These are phyloP conservation scores for Colletotrichum sp. DNA, from an alignment of 2,329 filamentous ascomycete genomes.

Conservation along the genomic window DNA sequence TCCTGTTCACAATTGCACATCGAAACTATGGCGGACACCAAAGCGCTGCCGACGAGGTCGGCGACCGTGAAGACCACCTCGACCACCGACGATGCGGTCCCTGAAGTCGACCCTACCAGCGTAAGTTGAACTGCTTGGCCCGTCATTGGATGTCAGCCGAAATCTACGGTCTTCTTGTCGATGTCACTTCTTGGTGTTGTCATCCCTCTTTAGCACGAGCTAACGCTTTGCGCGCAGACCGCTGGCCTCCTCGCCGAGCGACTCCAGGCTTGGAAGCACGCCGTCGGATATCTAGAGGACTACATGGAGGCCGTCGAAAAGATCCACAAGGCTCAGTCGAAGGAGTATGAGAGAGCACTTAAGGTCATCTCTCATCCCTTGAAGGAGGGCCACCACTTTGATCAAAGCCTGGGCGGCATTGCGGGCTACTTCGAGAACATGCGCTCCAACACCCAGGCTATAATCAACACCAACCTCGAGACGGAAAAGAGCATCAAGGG, in stretches of 20 bases:
- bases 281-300: slow-evolving; percentile 87
- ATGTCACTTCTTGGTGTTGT: not conserved
- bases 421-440: slow-evolving; percentile 94
- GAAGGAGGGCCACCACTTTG: slow-evolving; percentile 91
- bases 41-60: slow-evolving; percentile 49
- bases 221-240: slow-evolving; percentile 52
- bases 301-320: slow-evolving; percentile 88
- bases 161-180: not conserved
- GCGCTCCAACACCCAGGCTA: slow-evolving; percentile 87
- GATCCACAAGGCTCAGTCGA: slow-evolving; percentile 81
- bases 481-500: slow-evolving; percentile 91
- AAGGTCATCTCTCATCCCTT: slow-evolving; percentile 90
- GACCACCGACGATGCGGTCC: slow-evolving; percentile 59
- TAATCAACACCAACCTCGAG: slow-evolving; percentile 88
- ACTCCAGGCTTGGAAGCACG: slow-evolving; percentile 94
- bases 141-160: not conserved
- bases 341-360: slow-evolving; percentile 93
- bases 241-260: slow-evolving; percentile 85
- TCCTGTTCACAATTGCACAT: slow-evolving; percentile 25
- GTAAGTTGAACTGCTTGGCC: slow-evolving; percentile 42
- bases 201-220: not conserved
- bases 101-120: slow-evolving; percentile 62
- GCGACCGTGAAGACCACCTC: slow-evolving; percentile 38
- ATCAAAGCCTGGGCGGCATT: slow-evolving; percentile 85
- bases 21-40: slow-evolving; percentile 33